A percentile compares a stretch with the other conserved stretches of the same genome.
These are phyloP conservation scores for Lachancea lanzarotensis DNA, from an alignment of 805 yeast species.

Conservation along the genomic window DNA sequence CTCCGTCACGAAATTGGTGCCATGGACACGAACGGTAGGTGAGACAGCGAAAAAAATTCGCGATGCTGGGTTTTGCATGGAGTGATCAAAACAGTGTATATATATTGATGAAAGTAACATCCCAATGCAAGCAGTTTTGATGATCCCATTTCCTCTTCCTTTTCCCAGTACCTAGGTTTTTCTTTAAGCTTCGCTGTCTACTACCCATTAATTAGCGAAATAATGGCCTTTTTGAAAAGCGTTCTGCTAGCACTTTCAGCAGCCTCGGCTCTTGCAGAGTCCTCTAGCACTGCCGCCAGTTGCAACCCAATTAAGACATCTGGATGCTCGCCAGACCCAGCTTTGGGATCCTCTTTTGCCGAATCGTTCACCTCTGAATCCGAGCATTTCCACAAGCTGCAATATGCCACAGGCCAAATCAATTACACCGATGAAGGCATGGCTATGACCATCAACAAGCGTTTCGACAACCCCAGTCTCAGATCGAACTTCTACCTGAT, in stretches of 20 bases:
- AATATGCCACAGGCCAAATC: constrained; percentile 38
- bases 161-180: background rate
- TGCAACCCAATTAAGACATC: constrained; percentile 42
- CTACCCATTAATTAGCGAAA: no score
- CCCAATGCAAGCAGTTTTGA: no score
- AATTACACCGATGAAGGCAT: constrained; percentile 53
- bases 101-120: no score
- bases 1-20: constrained; percentile 1
- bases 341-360: constrained; percentile 50
- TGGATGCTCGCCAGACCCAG: constrained; percentile 46
- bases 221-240: background rate
- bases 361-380: constrained; percentile 45
- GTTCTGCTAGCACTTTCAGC: constrained; percentile 1
- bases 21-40: background rate
- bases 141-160: background rate
- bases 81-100: no score
- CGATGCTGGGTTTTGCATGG: no score
- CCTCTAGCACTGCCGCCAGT: constrained; percentile 2
- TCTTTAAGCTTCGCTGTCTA: background rate
- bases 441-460: constrained; percentile 48
- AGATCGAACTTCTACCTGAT: constrained; percentile 75
- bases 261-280: constrained; percentile 1
- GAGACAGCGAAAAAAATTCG: background rate
- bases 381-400: constrained; percentile 38
- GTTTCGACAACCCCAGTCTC: constrained; percentile 73